phyloP scores from a whole-genome alignment of 179 eudicot genomes.

The Spinacia oleracea region DNA sequence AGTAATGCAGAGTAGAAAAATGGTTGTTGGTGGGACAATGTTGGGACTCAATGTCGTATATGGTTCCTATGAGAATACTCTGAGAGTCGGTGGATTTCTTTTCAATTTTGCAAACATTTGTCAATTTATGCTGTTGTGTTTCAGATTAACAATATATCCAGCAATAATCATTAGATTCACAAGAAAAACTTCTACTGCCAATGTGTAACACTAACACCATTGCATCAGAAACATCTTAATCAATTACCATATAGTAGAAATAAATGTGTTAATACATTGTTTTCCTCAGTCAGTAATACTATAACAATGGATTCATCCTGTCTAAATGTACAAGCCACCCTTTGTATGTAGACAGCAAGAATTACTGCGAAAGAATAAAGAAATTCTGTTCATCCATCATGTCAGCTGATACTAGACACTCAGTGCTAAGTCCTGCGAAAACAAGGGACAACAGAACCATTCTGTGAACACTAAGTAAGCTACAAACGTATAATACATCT shows the following conservation, averaged over 20 bases:
- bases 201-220: no score
- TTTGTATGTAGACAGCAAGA: slow-evolving; percentile 22
- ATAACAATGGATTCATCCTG: slow-evolving; percentile 17
- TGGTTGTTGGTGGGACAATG: no score
- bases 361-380: slow-evolving; percentile 14
- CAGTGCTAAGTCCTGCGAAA: slow-evolving; percentile 22
- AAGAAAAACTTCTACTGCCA: neutral
- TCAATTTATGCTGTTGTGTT: neutral
- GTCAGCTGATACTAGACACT: slow-evolving; percentile 1
- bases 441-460: neutral
- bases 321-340: slow-evolving; percentile 33
- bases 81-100: no score
- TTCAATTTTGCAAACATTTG: no score
- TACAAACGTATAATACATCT: neutral
- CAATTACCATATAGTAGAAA: neutral
- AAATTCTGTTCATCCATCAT: neutral
- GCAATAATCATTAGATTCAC: neutral
- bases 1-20: no score
- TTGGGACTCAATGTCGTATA: no score
- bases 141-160: no score
- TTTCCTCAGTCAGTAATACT: neutral
- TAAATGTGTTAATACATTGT: neutral
- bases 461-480: no score
- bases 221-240: neutral
- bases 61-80: no score